phyloP scores from a whole-genome alignment of 2,329 filamentous ascomycete species.

The Clonostachys chloroleuca region DNA sequence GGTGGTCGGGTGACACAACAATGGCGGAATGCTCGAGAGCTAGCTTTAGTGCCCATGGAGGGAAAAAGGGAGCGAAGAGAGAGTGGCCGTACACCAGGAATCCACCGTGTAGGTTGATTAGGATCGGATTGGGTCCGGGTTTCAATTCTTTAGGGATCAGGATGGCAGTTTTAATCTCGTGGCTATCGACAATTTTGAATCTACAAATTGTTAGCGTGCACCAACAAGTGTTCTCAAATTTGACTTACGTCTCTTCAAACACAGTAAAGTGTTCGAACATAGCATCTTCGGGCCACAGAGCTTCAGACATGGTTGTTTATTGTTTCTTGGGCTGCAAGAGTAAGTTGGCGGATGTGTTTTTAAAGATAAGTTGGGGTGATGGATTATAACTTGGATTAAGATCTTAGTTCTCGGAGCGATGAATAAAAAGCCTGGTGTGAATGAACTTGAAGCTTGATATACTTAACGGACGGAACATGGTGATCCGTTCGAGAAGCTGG shows the following conservation, averaged over 20 bases:
- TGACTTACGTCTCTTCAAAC: constrained; percentile 1
- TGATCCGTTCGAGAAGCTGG: too few species aligned
- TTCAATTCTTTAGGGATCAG: constrained; percentile 15
- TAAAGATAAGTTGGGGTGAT: too few species aligned
- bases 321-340: too few species aligned
- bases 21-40: constrained; percentile 9
- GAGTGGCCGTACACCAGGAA: constrained; percentile 12
- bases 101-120: constrained; percentile 17
- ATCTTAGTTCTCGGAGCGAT: too few species aligned
- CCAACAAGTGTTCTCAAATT: not conserved
- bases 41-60: constrained; percentile 10
- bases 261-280: constrained; percentile 3
- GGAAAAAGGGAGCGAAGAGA: constrained; percentile 15
- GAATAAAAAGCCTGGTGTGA: too few species aligned
- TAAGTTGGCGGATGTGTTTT: too few species aligned
- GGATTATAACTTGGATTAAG: too few species aligned
- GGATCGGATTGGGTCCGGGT: constrained; percentile 10
- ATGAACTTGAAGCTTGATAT: too few species aligned
- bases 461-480: too few species aligned
- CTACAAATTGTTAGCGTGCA: constrained; percentile 1
- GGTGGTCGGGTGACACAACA: constrained; percentile 16
- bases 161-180: constrained; percentile 12
- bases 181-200: constrained; percentile 9
- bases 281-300: not conserved
- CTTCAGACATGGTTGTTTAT: too few species aligned